phyloP scores from a whole-genome alignment of 352 stramenopile species.

The Pythium vanterpoolii region DNA sequence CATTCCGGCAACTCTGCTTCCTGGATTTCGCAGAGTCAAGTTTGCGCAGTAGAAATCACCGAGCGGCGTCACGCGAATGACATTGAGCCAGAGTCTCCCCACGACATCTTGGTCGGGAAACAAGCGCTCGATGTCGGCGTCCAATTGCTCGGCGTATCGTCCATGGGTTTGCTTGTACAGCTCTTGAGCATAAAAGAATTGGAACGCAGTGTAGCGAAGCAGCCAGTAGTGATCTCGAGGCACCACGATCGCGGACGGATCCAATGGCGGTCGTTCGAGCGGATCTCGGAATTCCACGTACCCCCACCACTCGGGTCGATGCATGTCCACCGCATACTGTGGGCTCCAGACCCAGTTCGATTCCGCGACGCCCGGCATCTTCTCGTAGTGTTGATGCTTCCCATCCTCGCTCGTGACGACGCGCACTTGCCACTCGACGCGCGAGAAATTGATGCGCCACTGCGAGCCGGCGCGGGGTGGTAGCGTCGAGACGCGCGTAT shows the following conservation, averaged over 20 bases:
- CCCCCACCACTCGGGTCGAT: conserved; percentile 87
- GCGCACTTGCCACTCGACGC: conserved; percentile 72
- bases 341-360: conserved; percentile 90
- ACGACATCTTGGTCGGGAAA: conserved; percentile 28
- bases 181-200: conserved; percentile 69
- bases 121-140: conserved; percentile 29
- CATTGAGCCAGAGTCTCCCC: conserved; percentile 22
- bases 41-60: conserved; percentile 14
- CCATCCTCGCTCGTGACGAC: conserved; percentile 17
- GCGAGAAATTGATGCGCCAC: conserved; percentile 89
- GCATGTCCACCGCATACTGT: conserved; percentile 84
- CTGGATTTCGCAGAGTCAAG: too few species aligned
- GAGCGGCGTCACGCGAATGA: conserved; percentile 19
- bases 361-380: conserved; percentile 38
- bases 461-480: conserved; percentile 37
- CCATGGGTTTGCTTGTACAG: conserved; percentile 28
- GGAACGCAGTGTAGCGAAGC: conserved; percentile 49
- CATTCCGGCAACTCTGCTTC: too few species aligned
- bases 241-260: conserved; percentile 16
- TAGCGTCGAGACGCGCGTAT: conserved; percentile 29
- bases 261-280: conserved; percentile 10
- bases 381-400: conserved; percentile 36
- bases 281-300: conserved; percentile 75
- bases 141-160: conserved; percentile 29
- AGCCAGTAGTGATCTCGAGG: conserved; percentile 43